These are phyloP conservation scores for Lactarius quietus DNA, from an alignment of 768 basidiomycete genomes.

Conservation along the genomic window DNA sequence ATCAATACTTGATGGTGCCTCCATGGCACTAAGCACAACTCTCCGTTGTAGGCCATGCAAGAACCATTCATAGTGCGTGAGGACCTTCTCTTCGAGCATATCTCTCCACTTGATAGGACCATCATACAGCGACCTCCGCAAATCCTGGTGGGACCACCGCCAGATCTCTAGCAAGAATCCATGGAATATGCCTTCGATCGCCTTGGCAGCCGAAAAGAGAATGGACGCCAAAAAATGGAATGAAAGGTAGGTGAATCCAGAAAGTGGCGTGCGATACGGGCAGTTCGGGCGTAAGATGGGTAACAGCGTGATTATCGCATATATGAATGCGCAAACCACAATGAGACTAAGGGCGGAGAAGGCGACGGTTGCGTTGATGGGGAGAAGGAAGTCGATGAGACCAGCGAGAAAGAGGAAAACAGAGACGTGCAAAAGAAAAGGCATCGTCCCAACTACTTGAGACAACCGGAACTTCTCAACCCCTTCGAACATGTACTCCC, in stretches of 20 bases:
- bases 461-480: not conserved
- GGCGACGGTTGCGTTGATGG: not conserved
- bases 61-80: not conserved
- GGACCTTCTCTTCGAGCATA: not conserved
- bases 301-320: not conserved
- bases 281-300: not conserved
- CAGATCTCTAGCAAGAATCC: not conserved
- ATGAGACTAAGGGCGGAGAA: not conserved
- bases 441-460: not conserved
- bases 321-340: not conserved
- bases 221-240: not conserved
- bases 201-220: not conserved
- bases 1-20: not conserved
- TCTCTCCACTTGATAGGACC: not conserved
- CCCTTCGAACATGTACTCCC: not conserved
- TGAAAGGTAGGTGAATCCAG: not conserved
- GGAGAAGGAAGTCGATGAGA: not conserved
- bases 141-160: not conserved
- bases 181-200: not conserved
- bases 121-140: rapidly evolving
- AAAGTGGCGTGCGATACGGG: not conserved
- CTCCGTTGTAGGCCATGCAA: not conserved
- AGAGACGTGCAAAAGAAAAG: not conserved
- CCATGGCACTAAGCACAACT: not conserved
- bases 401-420: not conserved